These are phyloP conservation scores for Limnomonas spitsbergensis DNA, from an alignment of 139 green algal species.

Conservation along the genomic window DNA sequence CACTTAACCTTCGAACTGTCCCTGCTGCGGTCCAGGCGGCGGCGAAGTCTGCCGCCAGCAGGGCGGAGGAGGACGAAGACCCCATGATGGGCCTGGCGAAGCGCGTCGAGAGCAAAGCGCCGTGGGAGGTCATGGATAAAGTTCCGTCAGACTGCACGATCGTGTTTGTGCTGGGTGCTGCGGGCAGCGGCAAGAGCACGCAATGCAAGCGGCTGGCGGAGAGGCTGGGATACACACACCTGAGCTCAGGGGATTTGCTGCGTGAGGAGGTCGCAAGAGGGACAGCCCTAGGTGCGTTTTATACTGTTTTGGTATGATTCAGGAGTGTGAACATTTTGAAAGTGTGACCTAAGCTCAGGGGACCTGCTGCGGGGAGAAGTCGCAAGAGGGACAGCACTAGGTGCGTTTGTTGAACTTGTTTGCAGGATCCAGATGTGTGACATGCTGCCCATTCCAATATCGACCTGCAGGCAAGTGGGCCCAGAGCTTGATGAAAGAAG, in stretches of 20 bases:
- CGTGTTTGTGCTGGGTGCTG: neutral
- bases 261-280: slow-evolving; percentile 35
- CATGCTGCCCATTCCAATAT: too few species aligned
- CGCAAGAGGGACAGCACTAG: too few species aligned
- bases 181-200: slow-evolving; percentile 42
- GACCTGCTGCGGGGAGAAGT: too few species aligned
- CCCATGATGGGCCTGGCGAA: neutral
- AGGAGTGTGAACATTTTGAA: too few species aligned
- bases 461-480: neutral
- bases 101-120: neutral
- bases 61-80: neutral
- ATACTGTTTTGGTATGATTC: too few species aligned
- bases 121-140: neutral
- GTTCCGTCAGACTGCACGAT: neutral
- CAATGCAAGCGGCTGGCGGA: slow-evolving; percentile 39
- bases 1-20: too few species aligned
- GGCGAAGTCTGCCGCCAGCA: neutral
- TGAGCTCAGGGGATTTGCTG: slow-evolving; percentile 48
- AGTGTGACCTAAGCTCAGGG: too few species aligned
- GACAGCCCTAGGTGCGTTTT: slow-evolving; percentile 23
- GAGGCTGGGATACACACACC: slow-evolving; percentile 43
- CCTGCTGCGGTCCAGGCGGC: too few species aligned
- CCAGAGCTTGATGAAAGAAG: neutral
- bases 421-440: too few species aligned
- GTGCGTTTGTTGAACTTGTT: too few species aligned